phyloP scores from a whole-genome alignment of 345 rosid genomes.

The Citrus mangshanensis region DNA sequence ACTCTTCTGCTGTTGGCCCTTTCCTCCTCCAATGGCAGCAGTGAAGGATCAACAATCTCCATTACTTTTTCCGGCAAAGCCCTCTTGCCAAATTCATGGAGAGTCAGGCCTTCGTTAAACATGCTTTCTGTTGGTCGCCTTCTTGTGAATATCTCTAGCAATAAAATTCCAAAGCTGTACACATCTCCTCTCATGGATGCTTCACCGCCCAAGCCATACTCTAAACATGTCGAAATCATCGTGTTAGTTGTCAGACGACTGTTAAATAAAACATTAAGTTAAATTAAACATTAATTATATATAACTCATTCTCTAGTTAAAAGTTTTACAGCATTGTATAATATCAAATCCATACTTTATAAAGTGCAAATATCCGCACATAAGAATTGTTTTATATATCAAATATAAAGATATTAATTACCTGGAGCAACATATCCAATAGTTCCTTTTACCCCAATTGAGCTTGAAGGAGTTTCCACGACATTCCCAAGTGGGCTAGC shows the following conservation, averaged over 20 bases:
- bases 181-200: not conserved
- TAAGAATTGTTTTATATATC: too few species aligned
- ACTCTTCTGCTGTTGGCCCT: not conserved
- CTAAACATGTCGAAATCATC: not conserved
- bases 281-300: too few species aligned
- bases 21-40: not conserved
- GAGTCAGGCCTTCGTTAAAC: not conserved
- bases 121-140: not conserved
- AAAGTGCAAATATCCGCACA: too few species aligned
- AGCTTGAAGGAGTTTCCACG: conserved; percentile 8
- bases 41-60: not conserved
- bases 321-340: too few species aligned
- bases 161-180: not conserved
- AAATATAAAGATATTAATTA: too few species aligned
- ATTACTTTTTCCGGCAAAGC: not conserved
- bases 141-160: not conserved
- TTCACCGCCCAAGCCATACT: not conserved
- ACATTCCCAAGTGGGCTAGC: not conserved
- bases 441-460: conserved; percentile 6
- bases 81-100: not conserved
- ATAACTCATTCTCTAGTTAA: too few species aligned
- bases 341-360: too few species aligned
- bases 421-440: too few species aligned
- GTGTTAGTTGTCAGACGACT: too few species aligned
- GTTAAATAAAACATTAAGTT: too few species aligned